Evolutionary conservation across 1,284 basidiomycete species (phyloP), one percentile per base, ranked within the genome.

Genomic region (Ceratobasidium sp.): DNA sequence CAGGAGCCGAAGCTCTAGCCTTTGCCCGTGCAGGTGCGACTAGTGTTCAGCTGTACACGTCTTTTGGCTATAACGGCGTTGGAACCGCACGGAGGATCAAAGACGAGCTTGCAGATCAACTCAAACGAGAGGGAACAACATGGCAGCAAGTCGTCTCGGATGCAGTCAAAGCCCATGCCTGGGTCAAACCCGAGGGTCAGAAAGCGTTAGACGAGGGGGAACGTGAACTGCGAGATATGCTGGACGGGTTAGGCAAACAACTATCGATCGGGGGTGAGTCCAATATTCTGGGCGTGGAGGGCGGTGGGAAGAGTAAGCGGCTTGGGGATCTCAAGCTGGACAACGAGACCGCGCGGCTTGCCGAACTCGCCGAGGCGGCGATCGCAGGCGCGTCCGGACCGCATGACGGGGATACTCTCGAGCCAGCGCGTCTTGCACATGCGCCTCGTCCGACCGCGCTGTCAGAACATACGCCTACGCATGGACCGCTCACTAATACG

Each of bases 41-140:
- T 5, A 88, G 94, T 78, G 91, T 99, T 6, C 96, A 99, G 85
- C 87, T 99, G 0, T 99, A 99, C 87, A 99, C 97, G 0, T 86
- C 90, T 13, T 97, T 99, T 83, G 95, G 94, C 5, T 99, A 97
- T 84, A 91, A 94, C 57, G 97, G 97, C 23, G 93, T 92, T 28
- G 97, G 97, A 0, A 87, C 94, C 2, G 93, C 93, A 61, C 87
- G 96, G 48, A 88, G 95, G 69, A 92, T 99, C 85, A 99, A 99
- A 85, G 96, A 99, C 84, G 92, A 99, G 84, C 87, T 99, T 9
- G 85, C 87, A 0, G 89, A 87, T 38, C 86, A 90, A 73, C 86
- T 98, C 38, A 85, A 85, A 80, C 87, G 87, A 74, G 89, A 92
- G 80, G 91, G 91, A 6, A 91, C 86, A 82, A 93, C 92, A 0